Evolutionary conservation across 441 rosid species (phyloP), one percentile per base, ranked within the genome.

Genomic region (Cnidoscolus chayamansa): DNA sequence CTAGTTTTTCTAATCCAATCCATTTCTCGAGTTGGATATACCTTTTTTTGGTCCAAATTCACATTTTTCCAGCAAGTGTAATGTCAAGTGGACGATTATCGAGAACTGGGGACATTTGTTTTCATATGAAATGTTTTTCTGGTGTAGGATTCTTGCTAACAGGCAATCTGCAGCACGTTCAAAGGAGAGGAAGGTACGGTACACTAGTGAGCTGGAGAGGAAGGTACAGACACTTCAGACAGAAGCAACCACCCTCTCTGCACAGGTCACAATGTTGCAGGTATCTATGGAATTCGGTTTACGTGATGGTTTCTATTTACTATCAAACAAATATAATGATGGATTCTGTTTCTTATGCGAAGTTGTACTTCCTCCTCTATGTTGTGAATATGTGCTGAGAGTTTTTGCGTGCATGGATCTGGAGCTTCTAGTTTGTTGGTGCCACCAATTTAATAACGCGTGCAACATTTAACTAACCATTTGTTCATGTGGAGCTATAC

Each of bases 131-230:
- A 68, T 77, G n/a, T 58, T 53, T 82, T n/a, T 67, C 62, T 71
- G 0, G 31, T 75, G 69, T 73, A 91, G 98, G 84, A 92, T 94
- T 81, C 84, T 94, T 68, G 97, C 98, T 4, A 94, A 94, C 62
- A 84, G 97, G 76, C 98, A 94, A 77, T 94, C 98, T 1, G 98
- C 97, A 0, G 98, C 98, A 1, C 86, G 98, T 35, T 94, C 98
- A 0, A 94, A 94, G 84, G 97, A 94, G 88, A 88, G 98, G 86
- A 94, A 94, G 75, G 79, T 81, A 59, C 76, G 93, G 73, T 94
- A 94, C 77, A 87, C 95, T 0, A 63, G 78, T 79, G 98, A 94
- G 83, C 84, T 94, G 70, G 97, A 93, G 83, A 93, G 89, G 86
- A 93, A 91, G 79, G 97, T 93, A 64, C 98, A 88, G 83, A 91